Evolutionary conservation across 441 rosid genomes (phyloP).

Genomic region (Geranium incanum): DNA sequence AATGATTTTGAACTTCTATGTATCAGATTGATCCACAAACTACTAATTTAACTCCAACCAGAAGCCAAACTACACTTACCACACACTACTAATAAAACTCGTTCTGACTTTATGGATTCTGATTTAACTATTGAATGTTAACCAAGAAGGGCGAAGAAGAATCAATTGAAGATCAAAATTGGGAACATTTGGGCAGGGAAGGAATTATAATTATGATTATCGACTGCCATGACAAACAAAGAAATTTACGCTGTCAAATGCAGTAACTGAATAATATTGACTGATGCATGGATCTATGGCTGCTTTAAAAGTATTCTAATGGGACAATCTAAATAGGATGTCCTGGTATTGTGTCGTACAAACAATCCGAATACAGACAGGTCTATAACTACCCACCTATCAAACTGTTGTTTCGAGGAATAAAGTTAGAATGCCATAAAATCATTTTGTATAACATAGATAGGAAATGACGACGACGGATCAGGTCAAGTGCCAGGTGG

Average conservation of each 20-base stretch:
- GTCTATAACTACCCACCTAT: background rate
- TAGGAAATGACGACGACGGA: background rate
- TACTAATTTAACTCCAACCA: background rate
- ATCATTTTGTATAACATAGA: background rate
- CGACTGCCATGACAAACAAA: background rate
- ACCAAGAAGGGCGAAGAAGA: too few species aligned
- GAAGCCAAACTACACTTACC: background rate
- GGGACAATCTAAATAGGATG: background rate
- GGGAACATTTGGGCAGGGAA: background rate
- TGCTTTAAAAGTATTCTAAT: background rate
- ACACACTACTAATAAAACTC: too few species aligned
- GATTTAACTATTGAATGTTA: too few species aligned
- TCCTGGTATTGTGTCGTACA: background rate
- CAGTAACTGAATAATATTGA: background rate
- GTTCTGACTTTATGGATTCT: too few species aligned
- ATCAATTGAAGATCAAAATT: too few species aligned
- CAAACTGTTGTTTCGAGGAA: background rate
- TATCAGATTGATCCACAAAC: background rate
- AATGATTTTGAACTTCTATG: background rate
- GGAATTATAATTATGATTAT: background rate
- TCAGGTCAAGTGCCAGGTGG: background rate
- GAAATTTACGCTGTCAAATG: background rate
- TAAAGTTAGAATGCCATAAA: background rate
- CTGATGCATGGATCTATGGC: background rate
- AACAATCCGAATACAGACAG: background rate